These are phyloP conservation scores for Nemania serpens DNA, from an alignment of 2,329 filamentous ascomycete genomes.

Conservation along the genomic window DNA sequence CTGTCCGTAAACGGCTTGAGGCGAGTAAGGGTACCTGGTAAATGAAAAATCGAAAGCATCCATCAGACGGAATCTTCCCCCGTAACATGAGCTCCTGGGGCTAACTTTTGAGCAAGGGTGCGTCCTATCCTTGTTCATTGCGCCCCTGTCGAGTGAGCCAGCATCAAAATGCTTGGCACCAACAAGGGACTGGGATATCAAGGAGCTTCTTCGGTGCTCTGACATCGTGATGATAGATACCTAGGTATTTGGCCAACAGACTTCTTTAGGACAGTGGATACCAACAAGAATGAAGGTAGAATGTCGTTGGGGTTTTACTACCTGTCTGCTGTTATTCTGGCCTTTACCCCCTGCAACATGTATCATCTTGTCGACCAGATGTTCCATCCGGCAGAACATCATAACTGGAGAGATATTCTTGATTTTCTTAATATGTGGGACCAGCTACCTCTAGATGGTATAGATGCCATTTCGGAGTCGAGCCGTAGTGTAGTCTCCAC, in stretches of 20 bases:
- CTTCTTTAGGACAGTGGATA: neutral
- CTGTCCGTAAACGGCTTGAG: constrained; percentile 2
- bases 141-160: constrained; percentile 13
- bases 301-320: neutral
- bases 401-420: constrained; percentile 22
- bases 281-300: neutral
- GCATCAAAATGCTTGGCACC: constrained; percentile 6
- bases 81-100: constrained; percentile 22
- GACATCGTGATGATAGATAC: neutral
- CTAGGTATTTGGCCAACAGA: neutral
- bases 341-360: too few species aligned
- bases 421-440: constrained; percentile 17
- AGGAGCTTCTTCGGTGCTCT: neutral
- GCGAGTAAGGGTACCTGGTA: constrained; percentile 11
- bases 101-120: constrained; percentile 17
- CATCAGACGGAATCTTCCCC: constrained; percentile 27
- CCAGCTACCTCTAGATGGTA: neutral
- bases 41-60: constrained; percentile 5
- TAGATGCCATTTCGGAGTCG: constrained; percentile 21
- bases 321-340: neutral
- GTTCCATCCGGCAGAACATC: constrained; percentile 2
- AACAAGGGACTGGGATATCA: constrained; percentile 4
- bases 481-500: constrained; percentile 23
- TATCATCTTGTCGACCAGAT: neutral
- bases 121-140: constrained; percentile 15